These are phyloP conservation scores for Verticillium longisporum DNA, from an alignment of 2,329 filamentous ascomycete genomes.

Conservation along the genomic window DNA sequence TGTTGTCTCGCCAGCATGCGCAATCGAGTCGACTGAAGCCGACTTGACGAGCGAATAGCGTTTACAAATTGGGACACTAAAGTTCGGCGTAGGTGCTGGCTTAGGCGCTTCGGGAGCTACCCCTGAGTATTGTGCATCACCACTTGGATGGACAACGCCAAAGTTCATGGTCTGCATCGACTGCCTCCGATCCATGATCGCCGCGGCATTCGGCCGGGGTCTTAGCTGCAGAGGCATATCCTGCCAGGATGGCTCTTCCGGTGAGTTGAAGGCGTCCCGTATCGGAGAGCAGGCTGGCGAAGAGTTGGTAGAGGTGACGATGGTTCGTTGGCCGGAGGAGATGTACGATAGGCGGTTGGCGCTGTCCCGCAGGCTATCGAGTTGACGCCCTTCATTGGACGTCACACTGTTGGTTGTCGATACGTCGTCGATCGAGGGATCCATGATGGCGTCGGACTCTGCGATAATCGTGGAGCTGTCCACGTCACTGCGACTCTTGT, in stretches of 20 bases:
- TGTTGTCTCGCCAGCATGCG: conserved; percentile 12
- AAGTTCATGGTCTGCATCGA: conserved; percentile 42
- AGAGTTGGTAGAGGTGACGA: conserved; percentile 51
- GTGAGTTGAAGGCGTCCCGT: conserved; percentile 38
- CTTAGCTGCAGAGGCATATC: conserved; percentile 20
- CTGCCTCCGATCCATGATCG: conserved; percentile 42
- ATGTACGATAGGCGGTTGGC: conserved; percentile 51
- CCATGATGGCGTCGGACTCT: conserved; percentile 23
- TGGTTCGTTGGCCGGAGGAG: conserved; percentile 54
- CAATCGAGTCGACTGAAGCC: conserved; percentile 10
- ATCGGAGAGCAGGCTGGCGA: conserved; percentile 52
- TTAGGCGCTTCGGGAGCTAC: conserved; percentile 2
- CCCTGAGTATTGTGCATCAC: not conserved
- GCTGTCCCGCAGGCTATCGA: conserved; percentile 51
- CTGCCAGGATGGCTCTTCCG: conserved; percentile 6
- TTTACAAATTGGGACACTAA: conserved; percentile 42
- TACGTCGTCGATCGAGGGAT: conserved; percentile 43
- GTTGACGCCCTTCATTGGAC: conserved; percentile 51
- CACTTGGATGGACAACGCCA: conserved; percentile 25
- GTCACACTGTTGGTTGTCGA: conserved; percentile 51
- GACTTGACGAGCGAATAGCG: conserved; percentile 35
- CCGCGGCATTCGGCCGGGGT: conserved; percentile 44
- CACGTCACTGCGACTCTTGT: conserved; percentile 16
- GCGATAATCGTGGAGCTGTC: conserved; percentile 11
- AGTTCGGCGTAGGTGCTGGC: conserved; percentile 36